A percentile compares a stretch with the other conserved stretches of the same genome.
These are phyloP conservation scores for Yarrowia hollandica DNA, from an alignment of 805 yeast genomes.

Conservation along the genomic window DNA sequence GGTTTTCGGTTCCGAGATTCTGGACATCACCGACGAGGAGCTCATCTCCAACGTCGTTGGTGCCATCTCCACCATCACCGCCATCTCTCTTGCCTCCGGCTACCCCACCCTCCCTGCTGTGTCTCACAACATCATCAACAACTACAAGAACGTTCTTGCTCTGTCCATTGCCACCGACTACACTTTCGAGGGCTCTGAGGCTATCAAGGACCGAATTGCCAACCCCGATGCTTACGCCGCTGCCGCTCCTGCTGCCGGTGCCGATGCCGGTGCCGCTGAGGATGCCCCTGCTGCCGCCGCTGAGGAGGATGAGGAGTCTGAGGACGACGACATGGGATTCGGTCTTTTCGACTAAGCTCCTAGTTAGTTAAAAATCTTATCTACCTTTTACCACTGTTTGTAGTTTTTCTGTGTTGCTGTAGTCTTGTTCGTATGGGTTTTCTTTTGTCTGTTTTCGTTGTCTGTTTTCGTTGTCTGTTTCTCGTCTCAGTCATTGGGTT, in stretches of 20 bases:
- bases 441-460: too few relatives aligned
- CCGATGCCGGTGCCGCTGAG: slow-evolving; percentile 60
- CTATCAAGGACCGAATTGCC: slow-evolving; percentile 98
- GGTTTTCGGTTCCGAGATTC: slow-evolving; percentile 93
- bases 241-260: slow-evolving; percentile 97
- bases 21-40: slow-evolving; percentile 98
- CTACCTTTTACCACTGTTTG: too few relatives aligned
- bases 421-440: too few relatives aligned
- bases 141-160: slow-evolving; percentile 98
- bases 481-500: too few relatives aligned
- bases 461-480: too few relatives aligned
- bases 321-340: slow-evolving; percentile 81
- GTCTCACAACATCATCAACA: slow-evolving; percentile 97
- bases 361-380: slow-evolving; percentile 20
- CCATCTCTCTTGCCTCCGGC: slow-evolving; percentile 94
- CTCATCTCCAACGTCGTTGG: slow-evolving; percentile 86
- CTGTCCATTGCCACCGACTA: slow-evolving; percentile 97
- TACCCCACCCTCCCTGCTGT: slow-evolving; percentile 99
- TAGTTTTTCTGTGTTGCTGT: too few relatives aligned
- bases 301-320: slow-evolving; percentile 67
- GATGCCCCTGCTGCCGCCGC: slow-evolving; percentile 71
- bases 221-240: slow-evolving; percentile 99
- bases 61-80: slow-evolving; percentile 91
- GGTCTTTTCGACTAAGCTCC: slow-evolving; percentile 90
- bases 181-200: slow-evolving; percentile 99